Conservation (phyloP, 2,329 filamentous ascomycete species). For the Elsinoe ampelina region DNA sequence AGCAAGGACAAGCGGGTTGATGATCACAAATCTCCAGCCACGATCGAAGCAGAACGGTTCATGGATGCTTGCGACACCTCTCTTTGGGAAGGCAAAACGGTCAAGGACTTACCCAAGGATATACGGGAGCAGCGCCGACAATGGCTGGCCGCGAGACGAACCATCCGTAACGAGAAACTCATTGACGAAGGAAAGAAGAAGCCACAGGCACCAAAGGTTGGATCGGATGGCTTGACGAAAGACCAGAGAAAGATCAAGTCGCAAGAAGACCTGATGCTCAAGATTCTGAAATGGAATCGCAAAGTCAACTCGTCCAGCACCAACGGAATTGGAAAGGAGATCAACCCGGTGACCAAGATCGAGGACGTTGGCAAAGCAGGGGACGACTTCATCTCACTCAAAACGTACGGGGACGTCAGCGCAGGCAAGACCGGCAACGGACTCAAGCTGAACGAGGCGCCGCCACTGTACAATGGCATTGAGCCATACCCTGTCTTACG, state of each 20-base stretch:
- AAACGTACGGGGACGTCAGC: background rate
- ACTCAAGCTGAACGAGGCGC: background rate
- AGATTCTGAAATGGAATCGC: constrained; percentile 16
- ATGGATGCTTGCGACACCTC: constrained; percentile 17
- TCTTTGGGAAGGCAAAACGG: constrained; percentile 18
- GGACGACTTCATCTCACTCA: background rate
- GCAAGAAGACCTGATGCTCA: constrained; percentile 14
- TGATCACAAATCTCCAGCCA: background rate
- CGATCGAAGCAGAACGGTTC: background rate
- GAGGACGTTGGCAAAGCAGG: background rate
- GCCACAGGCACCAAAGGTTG: background rate
- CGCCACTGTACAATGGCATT: constrained; percentile 10
- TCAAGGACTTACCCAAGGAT: constrained; percentile 18
- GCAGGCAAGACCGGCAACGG: background rate
- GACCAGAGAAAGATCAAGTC: constrained; percentile 14
- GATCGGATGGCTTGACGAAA: background rate
- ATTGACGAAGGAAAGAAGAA: constrained; percentile 6
- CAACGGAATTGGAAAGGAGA: background rate
- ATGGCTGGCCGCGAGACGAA: constrained; percentile 17
- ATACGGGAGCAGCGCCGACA: constrained; percentile 18
- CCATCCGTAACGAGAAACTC: background rate
- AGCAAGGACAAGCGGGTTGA: background rate
- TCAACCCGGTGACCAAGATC: constrained; percentile 4
- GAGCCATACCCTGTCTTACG: constrained; percentile 16
- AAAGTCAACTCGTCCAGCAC: background rate